Base-by-base conservation (phyloP, 2,329 filamentous ascomycete species). In the Paraconiothyrium sp. region DNA sequence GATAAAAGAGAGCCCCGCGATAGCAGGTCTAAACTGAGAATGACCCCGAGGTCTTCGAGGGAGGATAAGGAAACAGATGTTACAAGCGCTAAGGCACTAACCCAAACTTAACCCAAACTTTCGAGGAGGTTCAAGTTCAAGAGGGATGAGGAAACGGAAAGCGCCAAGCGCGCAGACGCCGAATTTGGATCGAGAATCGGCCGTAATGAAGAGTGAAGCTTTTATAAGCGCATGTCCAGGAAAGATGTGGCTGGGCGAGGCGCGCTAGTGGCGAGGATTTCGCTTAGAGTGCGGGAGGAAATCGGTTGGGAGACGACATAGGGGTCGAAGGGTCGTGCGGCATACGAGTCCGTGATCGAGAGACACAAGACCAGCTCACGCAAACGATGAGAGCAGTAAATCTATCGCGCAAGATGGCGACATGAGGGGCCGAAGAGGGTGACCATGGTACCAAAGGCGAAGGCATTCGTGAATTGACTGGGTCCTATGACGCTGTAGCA, bases 201-300 rank as follows among this genome's bases (percentile, higher is more conserved):
- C 46, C 58, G 35, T 35, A 20, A 35, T 46, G 24, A 32, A 34
- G 34, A 56, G 30, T 24, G 47, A 60, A 56, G 34, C 46, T 56
- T 56, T 56, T 50, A 51, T 34, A 46, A 56, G 46, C 51, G 27
- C 35, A 51, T 51, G 32, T 39, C 24, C 52, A 43, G 58, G 55
- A 54, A n/a, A 37, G 54, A 57, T 49, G 49, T 56, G 54, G 61
- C 55, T 60, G 61, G 57, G 43, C 27, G 50, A 44, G 58, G 49
- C 44, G 57, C 57, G 57, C 57, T 63, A 63, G 61, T 60, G 61
- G 61, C 57, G 43, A 63, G 47, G 44, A 43, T 60, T 55, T 63
- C 61, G 61, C 58, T 61, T 63, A 58, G 41, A 52, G 59, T 48
- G 57, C 54, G 48, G 54, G 49, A 43, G 57, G 46, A 50, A 46